Evolutionary conservation across 768 basidiomycete species (phyloP).

Genomic region (Stropharia rugosoannulata): DNA sequence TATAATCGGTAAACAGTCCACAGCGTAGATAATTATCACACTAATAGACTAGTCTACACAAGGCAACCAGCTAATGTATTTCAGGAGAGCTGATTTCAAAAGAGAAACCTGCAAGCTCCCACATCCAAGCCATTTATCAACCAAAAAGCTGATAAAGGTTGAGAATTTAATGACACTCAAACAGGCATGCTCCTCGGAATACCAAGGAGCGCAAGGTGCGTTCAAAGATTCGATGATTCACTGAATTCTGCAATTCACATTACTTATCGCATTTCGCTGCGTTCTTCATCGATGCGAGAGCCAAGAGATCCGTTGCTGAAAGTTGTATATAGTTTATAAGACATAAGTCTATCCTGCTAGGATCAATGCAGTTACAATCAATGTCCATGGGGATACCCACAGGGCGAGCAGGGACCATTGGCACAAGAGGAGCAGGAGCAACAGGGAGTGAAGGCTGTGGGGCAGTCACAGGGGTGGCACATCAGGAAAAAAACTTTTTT

Average conservation of each 20-base stretch:
- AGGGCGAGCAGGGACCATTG: too few relatives aligned
- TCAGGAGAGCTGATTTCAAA: slow-evolving; percentile 35
- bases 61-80: slow-evolving; percentile 43
- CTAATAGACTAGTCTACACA: slow-evolving; percentile 27
- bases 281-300: slow-evolving; percentile 81
- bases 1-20: slow-evolving; percentile 17
- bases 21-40: slow-evolving; percentile 56
- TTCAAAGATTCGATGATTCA: slow-evolving; percentile 86
- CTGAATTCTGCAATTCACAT: slow-evolving; percentile 83
- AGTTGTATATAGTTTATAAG: slow-evolving; percentile 33
- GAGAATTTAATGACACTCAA: slow-evolving; percentile 70
- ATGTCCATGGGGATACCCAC: too few relatives aligned
- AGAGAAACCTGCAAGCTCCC: slow-evolving; percentile 35
- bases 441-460: too few relatives aligned
- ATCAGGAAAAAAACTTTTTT: too few relatives aligned
- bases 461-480: too few relatives aligned
- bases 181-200: slow-evolving; percentile 75
- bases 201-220: slow-evolving; percentile 76
- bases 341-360: neutral
- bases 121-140: slow-evolving; percentile 37
- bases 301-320: slow-evolving; percentile 71
- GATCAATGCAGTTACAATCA: too few relatives aligned
- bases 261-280: slow-evolving; percentile 80
- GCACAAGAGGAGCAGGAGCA: too few relatives aligned
- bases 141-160: slow-evolving; percentile 34